phyloP scores from a whole-genome alignment of 805 yeast species.

The Lipomyces mesembrius region DNA sequence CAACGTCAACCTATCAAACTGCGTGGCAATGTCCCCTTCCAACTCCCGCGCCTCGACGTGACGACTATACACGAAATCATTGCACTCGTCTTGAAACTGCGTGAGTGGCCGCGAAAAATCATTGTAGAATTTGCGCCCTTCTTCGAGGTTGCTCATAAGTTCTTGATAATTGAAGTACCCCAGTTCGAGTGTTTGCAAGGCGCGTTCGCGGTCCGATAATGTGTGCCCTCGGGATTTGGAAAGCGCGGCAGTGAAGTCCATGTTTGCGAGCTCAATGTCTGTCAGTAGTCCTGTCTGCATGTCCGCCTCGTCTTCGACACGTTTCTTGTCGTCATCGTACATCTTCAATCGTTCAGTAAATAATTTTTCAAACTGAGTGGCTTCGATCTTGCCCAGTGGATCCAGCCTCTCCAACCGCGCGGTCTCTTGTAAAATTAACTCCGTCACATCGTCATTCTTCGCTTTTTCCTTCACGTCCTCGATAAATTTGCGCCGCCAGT shows the following conservation, averaged over 20 bases:
- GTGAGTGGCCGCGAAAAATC: conserved; percentile 58
- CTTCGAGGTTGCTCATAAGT: conserved; percentile 61
- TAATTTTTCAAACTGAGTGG: conserved; percentile 40
- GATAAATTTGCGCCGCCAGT: conserved; percentile 38
- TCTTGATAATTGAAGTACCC: conserved; percentile 59
- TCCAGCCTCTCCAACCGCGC: conserved; percentile 28
- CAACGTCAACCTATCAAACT: conserved; percentile 2
- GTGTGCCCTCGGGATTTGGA: conserved; percentile 39
- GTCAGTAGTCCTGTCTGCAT: conserved; percentile 50
- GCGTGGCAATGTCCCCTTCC: conserved; percentile 43
- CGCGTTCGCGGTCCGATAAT: conserved; percentile 52
- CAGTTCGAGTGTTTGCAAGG: conserved; percentile 57
- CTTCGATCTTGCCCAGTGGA: conserved; percentile 32
- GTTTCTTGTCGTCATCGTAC: conserved; percentile 57
- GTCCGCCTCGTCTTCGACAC: conserved; percentile 51
- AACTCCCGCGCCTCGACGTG: conserved; percentile 59
- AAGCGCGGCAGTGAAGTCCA: conserved; percentile 35
- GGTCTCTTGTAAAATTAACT: conserved; percentile 26
- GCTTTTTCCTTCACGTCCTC: conserved; percentile 34
- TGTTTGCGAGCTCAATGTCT: conserved; percentile 45
- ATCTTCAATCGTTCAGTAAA: conserved; percentile 43
- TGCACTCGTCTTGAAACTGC: conserved; percentile 55
- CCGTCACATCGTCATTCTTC: conserved; percentile 26
- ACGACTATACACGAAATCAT: conserved; percentile 56
- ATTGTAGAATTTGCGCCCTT: conserved; percentile 73